Conservation (phyloP, 1,284 basidiomycete species). For the Pterulicium gracile region DNA sequence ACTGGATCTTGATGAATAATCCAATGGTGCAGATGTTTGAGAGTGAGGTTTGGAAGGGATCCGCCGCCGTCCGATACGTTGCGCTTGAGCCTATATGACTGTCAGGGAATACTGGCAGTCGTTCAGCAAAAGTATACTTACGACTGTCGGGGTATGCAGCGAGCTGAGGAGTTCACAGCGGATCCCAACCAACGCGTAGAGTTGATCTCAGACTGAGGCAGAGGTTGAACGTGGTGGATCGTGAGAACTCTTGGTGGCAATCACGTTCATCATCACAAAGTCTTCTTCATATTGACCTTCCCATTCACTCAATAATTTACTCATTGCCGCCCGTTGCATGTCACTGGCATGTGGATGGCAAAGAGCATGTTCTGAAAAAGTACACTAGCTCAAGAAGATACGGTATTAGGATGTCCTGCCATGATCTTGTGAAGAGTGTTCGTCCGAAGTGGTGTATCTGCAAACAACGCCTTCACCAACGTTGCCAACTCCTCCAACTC, state of each 20-base stretch:
- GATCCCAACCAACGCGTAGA: background rate
- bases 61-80: background rate
- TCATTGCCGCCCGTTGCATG: too few relatives aligned
- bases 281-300: too few relatives aligned
- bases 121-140: too few relatives aligned
- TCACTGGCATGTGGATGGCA: too few relatives aligned
- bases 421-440: constrained; percentile 69
- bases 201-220: background rate
- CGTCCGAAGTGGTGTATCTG: constrained; percentile 76
- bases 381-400: background rate
- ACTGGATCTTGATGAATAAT: too few relatives aligned
- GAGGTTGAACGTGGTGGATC: background rate
- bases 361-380: too few relatives aligned
- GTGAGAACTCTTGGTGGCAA: background rate
- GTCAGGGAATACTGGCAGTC: too few relatives aligned
- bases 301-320: too few relatives aligned
- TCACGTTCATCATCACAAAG: too few relatives aligned
- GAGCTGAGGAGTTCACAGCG: background rate
- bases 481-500: constrained; percentile 73
- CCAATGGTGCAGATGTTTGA: too few relatives aligned
- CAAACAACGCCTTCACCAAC: constrained; percentile 82
- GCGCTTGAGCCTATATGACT: background rate
- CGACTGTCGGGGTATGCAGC: background rate
- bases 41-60: constrained; percentile 14
- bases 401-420: constrained; percentile 42